Conservation (phyloP, 2,329 filamentous ascomycete species). For the Bertia moriformis region DNA sequence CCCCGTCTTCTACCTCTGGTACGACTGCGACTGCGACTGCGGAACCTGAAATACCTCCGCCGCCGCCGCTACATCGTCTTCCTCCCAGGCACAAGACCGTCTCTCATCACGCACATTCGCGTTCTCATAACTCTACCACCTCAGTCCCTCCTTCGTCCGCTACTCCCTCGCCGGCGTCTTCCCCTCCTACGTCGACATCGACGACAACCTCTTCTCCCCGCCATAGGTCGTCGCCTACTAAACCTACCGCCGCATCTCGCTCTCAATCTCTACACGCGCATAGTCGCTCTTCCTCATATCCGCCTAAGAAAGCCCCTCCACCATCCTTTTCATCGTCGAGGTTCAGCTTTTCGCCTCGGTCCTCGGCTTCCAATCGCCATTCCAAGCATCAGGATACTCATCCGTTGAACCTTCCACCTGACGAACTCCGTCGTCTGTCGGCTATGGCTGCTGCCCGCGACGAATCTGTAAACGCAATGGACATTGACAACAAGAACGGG, state of each 20-base stretch:
- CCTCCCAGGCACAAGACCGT: too few relatives aligned
- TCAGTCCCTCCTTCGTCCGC: too few relatives aligned
- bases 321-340: constrained; percentile 32
- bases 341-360: constrained; percentile 29
- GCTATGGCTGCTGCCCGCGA: constrained; percentile 43
- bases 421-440: constrained; percentile 62
- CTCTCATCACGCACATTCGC: too few relatives aligned
- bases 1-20: too few relatives aligned
- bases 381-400: constrained; percentile 60
- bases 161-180: neutral
- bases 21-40: too few relatives aligned
- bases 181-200: neutral
- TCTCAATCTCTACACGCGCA: neutral
- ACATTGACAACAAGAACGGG: constrained; percentile 20
- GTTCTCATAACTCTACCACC: too few relatives aligned
- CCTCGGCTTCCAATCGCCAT: constrained; percentile 29
- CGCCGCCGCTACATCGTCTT: too few relatives aligned
- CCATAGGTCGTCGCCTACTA: too few relatives aligned
- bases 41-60: too few relatives aligned
- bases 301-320: constrained; percentile 7
- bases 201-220: neutral
- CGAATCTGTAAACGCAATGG: constrained; percentile 39
- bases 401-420: constrained; percentile 78
- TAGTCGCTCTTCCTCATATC: neutral
- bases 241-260: neutral